phyloP scores from a whole-genome alignment of 768 basidiomycete species.

The Termitomyces sp. region DNA sequence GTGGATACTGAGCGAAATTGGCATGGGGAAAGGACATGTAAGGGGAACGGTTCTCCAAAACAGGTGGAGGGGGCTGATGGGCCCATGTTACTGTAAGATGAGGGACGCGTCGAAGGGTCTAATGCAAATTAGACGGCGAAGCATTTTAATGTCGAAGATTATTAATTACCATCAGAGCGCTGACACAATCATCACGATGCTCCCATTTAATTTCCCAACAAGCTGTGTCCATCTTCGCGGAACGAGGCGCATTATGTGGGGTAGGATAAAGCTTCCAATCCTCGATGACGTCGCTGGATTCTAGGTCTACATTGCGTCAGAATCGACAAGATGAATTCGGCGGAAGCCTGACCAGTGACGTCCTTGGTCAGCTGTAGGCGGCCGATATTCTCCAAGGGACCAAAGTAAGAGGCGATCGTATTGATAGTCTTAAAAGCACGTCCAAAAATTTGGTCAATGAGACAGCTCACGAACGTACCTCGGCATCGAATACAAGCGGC shows the following conservation, averaged over 20 bases:
- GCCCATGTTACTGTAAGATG: constrained; percentile 78
- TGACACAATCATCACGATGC: constrained; percentile 69
- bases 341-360: constrained; percentile 12
- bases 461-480: constrained; percentile 30
- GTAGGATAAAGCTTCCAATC: constrained; percentile 28
- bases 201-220: constrained; percentile 81
- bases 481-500: constrained; percentile 54
- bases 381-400: constrained; percentile 53
- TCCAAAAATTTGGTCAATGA: neutral
- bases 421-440: constrained; percentile 38
- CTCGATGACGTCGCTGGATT: constrained; percentile 3
- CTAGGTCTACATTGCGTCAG: neutral
- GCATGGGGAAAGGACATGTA: constrained; percentile 12
- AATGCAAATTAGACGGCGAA: neutral
- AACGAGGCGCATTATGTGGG: constrained; percentile 55
- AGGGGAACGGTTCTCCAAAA: constrained; percentile 13
- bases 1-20: constrained; percentile 21
- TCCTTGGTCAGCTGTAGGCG: constrained; percentile 18
- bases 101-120: constrained; percentile 68
- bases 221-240: constrained; percentile 45
- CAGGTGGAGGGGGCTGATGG: constrained; percentile 42
- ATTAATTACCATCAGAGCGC: constrained; percentile 54
- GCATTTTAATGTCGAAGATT: neutral
- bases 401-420: constrained; percentile 53
- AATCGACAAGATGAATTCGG: neutral